Percentiles rank a stretch among this genome's conserved stretches.
phyloP scores from a whole-genome alignment of 495 filamentous ascomycete species.

The Hypoxylon lenormandii region DNA sequence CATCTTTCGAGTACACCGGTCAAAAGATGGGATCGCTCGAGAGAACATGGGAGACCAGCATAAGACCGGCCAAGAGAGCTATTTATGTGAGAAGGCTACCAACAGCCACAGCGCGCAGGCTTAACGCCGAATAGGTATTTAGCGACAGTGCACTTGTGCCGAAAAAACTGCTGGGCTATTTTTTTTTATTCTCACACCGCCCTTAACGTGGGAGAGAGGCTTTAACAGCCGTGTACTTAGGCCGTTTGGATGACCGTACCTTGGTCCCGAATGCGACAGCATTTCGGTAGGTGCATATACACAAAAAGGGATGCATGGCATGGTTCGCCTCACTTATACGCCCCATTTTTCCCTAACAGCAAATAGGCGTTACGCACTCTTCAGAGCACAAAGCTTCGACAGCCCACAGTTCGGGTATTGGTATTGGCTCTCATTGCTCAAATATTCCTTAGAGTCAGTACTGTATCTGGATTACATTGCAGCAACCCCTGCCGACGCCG shows the following conservation, averaged over 20 bases:
- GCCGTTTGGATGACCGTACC: slow-evolving; percentile 31
- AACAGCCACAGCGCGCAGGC: slow-evolving; percentile 32
- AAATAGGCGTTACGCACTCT: slow-evolving; percentile 42
- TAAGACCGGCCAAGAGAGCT: slow-evolving; percentile 31
- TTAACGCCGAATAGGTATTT: slow-evolving; percentile 34
- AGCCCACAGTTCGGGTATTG: slow-evolving; percentile 36
- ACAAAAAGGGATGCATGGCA: slow-evolving; percentile 45
- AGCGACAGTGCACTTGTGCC: slow-evolving; percentile 13
- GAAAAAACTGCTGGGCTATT: slow-evolving; percentile 1
- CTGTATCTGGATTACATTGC: slow-evolving; percentile 47
- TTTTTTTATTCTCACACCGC: slow-evolving; percentile 41
- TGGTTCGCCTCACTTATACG: slow-evolving; percentile 54
- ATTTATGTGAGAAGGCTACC: slow-evolving; percentile 42
- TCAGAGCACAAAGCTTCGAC: slow-evolving; percentile 30
- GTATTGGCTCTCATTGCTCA: slow-evolving; percentile 45
- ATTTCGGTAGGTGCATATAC: slow-evolving; percentile 44
- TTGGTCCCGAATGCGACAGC: slow-evolving; percentile 48
- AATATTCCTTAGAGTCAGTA: slow-evolving; percentile 34
- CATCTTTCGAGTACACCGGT: slow-evolving; percentile 48
- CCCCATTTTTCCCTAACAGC: slow-evolving; percentile 48
- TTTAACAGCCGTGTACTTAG: slow-evolving; percentile 45
- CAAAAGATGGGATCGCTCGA: slow-evolving; percentile 23
- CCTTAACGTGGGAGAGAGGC: slow-evolving; percentile 37
- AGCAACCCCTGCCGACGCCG: slow-evolving; percentile 33
- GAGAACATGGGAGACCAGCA: slow-evolving; percentile 27